Evolutionary conservation across 345 rosid species (phyloP), one percentile per base, ranked within the genome.

Genomic region (Luvunga scandens): DNA sequence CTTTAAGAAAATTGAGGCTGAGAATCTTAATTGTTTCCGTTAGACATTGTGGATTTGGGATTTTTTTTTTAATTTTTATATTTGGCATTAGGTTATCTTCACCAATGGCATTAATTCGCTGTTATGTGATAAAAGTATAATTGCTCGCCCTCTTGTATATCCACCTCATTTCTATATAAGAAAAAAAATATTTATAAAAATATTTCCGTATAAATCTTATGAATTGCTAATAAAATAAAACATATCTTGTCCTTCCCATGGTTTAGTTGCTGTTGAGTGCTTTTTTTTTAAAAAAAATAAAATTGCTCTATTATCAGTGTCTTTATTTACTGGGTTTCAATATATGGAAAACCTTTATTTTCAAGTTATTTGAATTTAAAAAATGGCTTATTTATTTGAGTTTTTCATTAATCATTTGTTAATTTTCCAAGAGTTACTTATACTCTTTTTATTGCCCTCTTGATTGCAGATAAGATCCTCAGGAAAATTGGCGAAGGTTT

Each of bases 401-500:
- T 75, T 69, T 27, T 28, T 78, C 4, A 53, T 9, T 61, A 22
- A 27, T 65, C 16, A 69, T 76, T 14, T 75, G 55, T 50, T 25
- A 61, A 21, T 75, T 31, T 38, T 66, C 63, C 27, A 50, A 28
- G 50, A 28, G 77, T 39, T 60, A n/a, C 78, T 78, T n/a, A 65
- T 73, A 8, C 31, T 77, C 34, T 0, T 57, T 76, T 78, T 21
- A 39, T 68, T 34, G 21, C 65, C 10, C 70, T 53, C 34, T 60
- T 84, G 89, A 34, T 64, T 84, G 89, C 93, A 91, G 95, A 89
- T 77, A 91, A 83, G 75, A 91, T 91, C 78, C 86, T 85, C 70
- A 79, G 89, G 65, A 91, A 91, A 87, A 79, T 91, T 66, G 95
- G 95, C 10, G 93, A 91, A 88, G 95, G 94, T 89, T 75, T 73